Evolutionary conservation across 352 stramenopile genomes (phyloP).

Genomic region (Globisporangium canariense): DNA sequence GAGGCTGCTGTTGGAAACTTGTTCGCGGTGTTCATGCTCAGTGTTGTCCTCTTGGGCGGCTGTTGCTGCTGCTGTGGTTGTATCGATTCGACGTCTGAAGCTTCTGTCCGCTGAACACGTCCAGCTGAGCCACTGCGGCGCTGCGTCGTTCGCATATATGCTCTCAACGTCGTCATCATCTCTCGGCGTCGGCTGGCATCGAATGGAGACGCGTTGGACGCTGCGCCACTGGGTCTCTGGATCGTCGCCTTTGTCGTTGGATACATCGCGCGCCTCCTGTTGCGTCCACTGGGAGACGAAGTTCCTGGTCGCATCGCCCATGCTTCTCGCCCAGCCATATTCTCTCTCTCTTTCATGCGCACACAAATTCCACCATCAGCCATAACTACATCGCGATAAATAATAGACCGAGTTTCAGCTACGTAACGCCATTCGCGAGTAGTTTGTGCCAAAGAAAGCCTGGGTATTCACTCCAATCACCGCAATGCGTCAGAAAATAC

Average conservation of each 20-base stretch:
- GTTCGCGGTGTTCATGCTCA: slow-evolving; percentile 15
- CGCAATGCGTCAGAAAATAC: background rate
- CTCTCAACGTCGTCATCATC: slow-evolving; percentile 14
- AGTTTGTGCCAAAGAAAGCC: background rate
- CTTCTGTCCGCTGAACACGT: slow-evolving; percentile 13
- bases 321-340: slow-evolving; percentile 1
- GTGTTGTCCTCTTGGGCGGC: background rate
- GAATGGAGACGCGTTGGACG: slow-evolving; percentile 24
- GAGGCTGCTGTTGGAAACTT: background rate
- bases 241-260: background rate
- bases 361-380: background rate
- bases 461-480: background rate
- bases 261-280: slow-evolving; percentile 10
- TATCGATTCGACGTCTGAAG: background rate
- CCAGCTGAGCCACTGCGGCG: slow-evolving; percentile 11
- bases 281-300: slow-evolving; percentile 35
- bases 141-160: slow-evolving; percentile 16
- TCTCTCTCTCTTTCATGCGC: background rate
- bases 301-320: slow-evolving; percentile 19
- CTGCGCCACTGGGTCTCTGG: slow-evolving; percentile 18
- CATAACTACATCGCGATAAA: background rate
- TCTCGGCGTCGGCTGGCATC: slow-evolving; percentile 16
- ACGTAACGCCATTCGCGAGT: background rate
- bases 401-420: background rate
- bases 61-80: background rate